These are phyloP conservation scores for Cyclocybe aegerita DNA, from an alignment of 768 basidiomycete species.

Conservation along the genomic window DNA sequence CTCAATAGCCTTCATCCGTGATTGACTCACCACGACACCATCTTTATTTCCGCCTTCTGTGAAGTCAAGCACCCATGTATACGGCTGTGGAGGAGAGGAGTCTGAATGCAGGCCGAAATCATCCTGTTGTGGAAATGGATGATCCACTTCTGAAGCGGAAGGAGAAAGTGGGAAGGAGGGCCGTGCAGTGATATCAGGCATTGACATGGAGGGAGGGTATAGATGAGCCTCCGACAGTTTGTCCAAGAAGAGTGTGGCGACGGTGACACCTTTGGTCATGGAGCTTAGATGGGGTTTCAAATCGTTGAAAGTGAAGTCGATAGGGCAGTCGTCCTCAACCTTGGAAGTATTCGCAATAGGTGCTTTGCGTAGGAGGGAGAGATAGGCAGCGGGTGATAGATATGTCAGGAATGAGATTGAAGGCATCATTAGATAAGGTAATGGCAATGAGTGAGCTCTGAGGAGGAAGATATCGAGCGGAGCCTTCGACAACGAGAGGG, in stretches of 20 bases:
- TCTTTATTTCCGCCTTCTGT: conserved; percentile 48
- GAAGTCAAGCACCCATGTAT: conserved; percentile 74
- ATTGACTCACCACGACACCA: conserved; percentile 74
- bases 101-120: conserved; percentile 18
- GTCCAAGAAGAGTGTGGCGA: conserved; percentile 52
- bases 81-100: conserved; percentile 19
- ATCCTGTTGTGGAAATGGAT: conserved; percentile 47
- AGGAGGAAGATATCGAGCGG: conserved; percentile 74
- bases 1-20: conserved; percentile 73
- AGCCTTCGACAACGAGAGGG: conserved; percentile 35
- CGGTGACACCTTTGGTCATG: conserved; percentile 45
- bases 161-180: conserved; percentile 57
- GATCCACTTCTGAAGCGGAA: conserved; percentile 45
- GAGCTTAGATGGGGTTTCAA: conserved; percentile 47
- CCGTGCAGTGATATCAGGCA: conserved; percentile 42
- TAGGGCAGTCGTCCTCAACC: conserved; percentile 19
- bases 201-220: conserved; percentile 43
- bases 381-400: conserved; percentile 68
- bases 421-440: conserved; percentile 70
- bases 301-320: conserved; percentile 55
- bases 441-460: conserved; percentile 63
- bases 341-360: conserved; percentile 12
- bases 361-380: conserved; percentile 50
- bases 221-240: conserved; percentile 33
- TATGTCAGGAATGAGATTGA: conserved; percentile 73